A percentile compares a stretch with the other conserved stretches of the same genome.
These are phyloP conservation scores for Taiozyma sp. DNA, from an alignment of 1,139 yeast genomes.

Conservation along the genomic window DNA sequence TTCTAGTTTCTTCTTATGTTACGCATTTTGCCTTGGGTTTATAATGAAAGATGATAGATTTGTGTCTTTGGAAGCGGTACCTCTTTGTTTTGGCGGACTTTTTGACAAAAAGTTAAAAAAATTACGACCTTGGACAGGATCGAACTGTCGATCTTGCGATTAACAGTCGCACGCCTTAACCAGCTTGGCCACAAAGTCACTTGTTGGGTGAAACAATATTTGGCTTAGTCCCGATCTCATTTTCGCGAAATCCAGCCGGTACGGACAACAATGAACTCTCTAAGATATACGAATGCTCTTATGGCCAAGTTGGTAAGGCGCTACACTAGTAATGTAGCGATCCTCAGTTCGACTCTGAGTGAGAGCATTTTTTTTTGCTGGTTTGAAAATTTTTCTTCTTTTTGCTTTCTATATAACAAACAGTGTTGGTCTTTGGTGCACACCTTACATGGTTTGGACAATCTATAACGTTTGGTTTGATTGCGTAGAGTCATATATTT, in stretches of 20 bases:
- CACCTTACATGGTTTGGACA: no score
- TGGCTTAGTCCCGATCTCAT: no score
- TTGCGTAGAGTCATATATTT: neutral
- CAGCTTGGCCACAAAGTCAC: slow-evolving; percentile 29
- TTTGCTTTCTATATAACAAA: neutral
- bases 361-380: slow-evolving; percentile 48
- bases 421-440: neutral
- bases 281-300: slow-evolving; percentile 32
- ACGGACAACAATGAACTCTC: neutral
- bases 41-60: no score
- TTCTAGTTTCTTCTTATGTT: no score
- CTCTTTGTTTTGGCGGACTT: no score
- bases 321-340: slow-evolving; percentile 90
- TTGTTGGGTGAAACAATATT: no score
- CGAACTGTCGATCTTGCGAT: slow-evolving; percentile 28
- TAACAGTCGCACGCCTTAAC: slow-evolving; percentile 29
- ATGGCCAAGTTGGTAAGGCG: slow-evolving; percentile 92
- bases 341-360: slow-evolving; percentile 87
- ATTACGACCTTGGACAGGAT: slow-evolving; percentile 27
- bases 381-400: neutral
- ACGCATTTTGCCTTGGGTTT: no score
- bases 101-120: slow-evolving; percentile 1
- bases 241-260: no score
- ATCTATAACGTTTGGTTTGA: neutral
- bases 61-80: no score